Evolutionary conservation across 306 rosid species (phyloP), one percentile per base, ranked within the genome.

Genomic region (Vicia sativa): DNA sequence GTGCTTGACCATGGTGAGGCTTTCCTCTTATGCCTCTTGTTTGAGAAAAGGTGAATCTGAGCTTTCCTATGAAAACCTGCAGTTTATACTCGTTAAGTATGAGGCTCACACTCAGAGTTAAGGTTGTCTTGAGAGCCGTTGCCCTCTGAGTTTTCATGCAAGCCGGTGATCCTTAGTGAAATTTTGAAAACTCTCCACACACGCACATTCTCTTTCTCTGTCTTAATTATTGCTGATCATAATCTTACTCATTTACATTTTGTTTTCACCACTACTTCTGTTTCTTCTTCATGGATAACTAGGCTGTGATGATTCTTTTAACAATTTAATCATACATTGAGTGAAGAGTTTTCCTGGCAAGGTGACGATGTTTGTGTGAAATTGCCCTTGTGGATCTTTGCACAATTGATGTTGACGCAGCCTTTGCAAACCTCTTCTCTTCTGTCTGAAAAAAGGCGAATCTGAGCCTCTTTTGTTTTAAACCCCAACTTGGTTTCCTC

Each of bases 231-330:
- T 53, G 15, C 13, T 54, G 31, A 19, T 19, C 57, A 10, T 19
- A 21, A 21, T 21, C 35, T 53, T 14, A n/a, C n/a, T n/a, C 31
- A 3, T 21, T 25, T 19, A 12, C 11, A 4, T 23, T 23, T 14
- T 11, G 9, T 54, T 23, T 14, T 1, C 26, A 49, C 11, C 11
- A 39, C 12, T 5, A 19, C 11, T 31, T 31, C 23, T 8, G 3
- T 23, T 26, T 15, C 23, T 11, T 31, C 69, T 52, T 13, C 52
- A 13, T 68, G 5, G 46, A 11, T 68, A 12, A 50, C 28, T 23
- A 52, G 80, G 75, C 71, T 68, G 15, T 76, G 80, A 75, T 57
- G 78, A 75, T 68, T 18, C 3, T 68, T 38, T 60, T 6, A 49
- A 42, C 58, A n/a, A n/a, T n/a, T n/a, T n/a, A n/a, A n/a, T n/a